Conservation (phyloP, 371 early-diverging fungal genomes). For the Gilbertella persicaria region DNA sequence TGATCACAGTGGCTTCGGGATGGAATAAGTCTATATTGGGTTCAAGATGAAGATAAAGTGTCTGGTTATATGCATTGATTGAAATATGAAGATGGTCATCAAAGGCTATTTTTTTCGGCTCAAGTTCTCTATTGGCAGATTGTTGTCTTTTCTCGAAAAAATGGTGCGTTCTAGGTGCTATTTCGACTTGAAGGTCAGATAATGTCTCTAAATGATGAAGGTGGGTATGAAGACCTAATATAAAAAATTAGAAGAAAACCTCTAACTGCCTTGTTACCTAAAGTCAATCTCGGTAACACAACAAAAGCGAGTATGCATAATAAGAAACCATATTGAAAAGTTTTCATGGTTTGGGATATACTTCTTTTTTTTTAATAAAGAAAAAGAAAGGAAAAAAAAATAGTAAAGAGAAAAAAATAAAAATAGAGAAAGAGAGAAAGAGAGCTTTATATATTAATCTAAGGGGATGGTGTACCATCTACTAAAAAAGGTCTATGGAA, state of each 20-base stretch:
- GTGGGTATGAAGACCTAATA: not conserved
- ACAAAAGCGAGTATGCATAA: not conserved
- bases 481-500: not conserved
- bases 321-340: not conserved
- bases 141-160: slow-evolving; percentile 16
- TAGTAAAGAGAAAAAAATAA: not conserved
- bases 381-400: not conserved
- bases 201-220: slow-evolving; percentile 10
- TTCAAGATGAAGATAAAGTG: slow-evolving; percentile 68
- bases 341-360: not conserved
- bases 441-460: not conserved
- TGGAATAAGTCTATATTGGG: slow-evolving; percentile 79
- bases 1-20: slow-evolving; percentile 48
- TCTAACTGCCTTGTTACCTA: slow-evolving; percentile 1
- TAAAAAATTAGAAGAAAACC: too few relatives aligned
- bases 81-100: slow-evolving; percentile 12
- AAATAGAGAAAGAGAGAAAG: not conserved
- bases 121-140: slow-evolving; percentile 4
- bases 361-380: not conserved
- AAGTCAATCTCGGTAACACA: not conserved
- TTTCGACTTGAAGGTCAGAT: slow-evolving; percentile 6
- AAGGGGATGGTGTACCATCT: not conserved
- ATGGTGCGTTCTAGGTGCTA: slow-evolving; percentile 11
- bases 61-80: slow-evolving; percentile 21
- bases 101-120: slow-evolving; percentile 1